phyloP scores from a whole-genome alignment of 1,284 basidiomycete species.

The Ustilago lituana region DNA sequence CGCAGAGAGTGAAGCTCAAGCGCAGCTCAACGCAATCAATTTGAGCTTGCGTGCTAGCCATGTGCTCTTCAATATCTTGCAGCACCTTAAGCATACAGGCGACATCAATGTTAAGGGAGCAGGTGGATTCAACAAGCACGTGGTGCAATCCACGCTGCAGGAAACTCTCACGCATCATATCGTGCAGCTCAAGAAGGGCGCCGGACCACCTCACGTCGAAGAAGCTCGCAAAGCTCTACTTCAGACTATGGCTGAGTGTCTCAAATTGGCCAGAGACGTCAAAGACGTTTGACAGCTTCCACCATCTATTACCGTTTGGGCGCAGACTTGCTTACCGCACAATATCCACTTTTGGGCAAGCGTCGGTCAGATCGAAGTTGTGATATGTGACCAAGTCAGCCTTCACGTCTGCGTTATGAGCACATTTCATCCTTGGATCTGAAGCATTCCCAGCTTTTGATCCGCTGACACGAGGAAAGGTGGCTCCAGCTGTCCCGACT shows the following conservation, averaged over 20 bases:
- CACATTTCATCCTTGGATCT: too few relatives aligned
- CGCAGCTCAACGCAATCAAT: constrained; percentile 32
- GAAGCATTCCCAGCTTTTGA: too few relatives aligned
- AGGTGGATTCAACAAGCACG: constrained; percentile 12
- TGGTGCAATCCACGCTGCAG: constrained; percentile 16
- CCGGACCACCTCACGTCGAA: constrained; percentile 15
- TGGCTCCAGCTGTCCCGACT: too few relatives aligned
- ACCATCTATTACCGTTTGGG: too few relatives aligned
- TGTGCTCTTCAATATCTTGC: constrained; percentile 30
- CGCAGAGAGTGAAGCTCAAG: constrained; percentile 9
- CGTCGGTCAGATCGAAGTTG: too few relatives aligned
- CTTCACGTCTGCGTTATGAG: too few relatives aligned
- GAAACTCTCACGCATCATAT: constrained; percentile 19
- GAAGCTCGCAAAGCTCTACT: constrained; percentile 29
- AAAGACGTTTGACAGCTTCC: not conserved
- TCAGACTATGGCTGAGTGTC: constrained; percentile 30
- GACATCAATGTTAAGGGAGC: not conserved
- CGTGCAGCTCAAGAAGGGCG: constrained; percentile 6
- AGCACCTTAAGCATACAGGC: not conserved
- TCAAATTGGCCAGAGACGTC: constrained; percentile 19
- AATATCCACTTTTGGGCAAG: too few relatives aligned
- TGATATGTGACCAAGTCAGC: too few relatives aligned
- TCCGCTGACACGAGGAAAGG: too few relatives aligned
- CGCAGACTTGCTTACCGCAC: too few relatives aligned
- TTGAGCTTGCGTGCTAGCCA: constrained; percentile 31